These are phyloP conservation scores for Colletotrichum higginsianum DNA, from an alignment of 2,329 filamentous ascomycete species.

Conservation along the genomic window DNA sequence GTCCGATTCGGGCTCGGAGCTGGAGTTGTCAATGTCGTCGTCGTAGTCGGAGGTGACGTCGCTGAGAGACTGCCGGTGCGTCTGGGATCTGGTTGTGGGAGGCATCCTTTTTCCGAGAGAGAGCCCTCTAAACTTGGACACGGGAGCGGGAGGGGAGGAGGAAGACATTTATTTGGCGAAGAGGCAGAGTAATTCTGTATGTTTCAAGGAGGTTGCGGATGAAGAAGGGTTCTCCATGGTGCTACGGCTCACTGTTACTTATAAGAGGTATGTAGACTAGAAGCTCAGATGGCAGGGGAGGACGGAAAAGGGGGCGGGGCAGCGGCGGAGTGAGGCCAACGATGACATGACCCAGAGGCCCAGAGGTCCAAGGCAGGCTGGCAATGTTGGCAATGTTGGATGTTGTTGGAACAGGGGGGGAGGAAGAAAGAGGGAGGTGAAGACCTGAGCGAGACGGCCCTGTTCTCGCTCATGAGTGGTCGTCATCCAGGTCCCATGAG, in stretches of 20 bases:
- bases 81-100: conserved; percentile 51
- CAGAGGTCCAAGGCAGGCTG: conserved; percentile 23
- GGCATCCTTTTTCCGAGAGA: conserved; percentile 57
- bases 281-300: conserved; percentile 17
- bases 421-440: background rate
- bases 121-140: conserved; percentile 57
- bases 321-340: conserved; percentile 38
- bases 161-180: conserved; percentile 30
- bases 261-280: conserved; percentile 8
- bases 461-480: conserved; percentile 26
- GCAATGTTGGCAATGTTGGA: conserved; percentile 33
- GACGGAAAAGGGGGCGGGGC: conserved; percentile 23
- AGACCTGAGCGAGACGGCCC: conserved; percentile 1
- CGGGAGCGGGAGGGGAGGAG: conserved; percentile 53
- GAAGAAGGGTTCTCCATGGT: conserved; percentile 31
- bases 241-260: conserved; percentile 34
- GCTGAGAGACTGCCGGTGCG: conserved; percentile 48
- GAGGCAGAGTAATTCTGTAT: conserved; percentile 29
- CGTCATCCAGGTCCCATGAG: conserved; percentile 15
- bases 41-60: conserved; percentile 44
- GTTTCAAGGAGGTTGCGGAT: conserved; percentile 21
- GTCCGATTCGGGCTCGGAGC: conserved; percentile 32
- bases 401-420: conserved; percentile 31
- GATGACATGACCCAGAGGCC: conserved; percentile 26
- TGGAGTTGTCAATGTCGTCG: conserved; percentile 41